phyloP scores from a whole-genome alignment of 805 yeast genomes.

The Pichia californica region DNA sequence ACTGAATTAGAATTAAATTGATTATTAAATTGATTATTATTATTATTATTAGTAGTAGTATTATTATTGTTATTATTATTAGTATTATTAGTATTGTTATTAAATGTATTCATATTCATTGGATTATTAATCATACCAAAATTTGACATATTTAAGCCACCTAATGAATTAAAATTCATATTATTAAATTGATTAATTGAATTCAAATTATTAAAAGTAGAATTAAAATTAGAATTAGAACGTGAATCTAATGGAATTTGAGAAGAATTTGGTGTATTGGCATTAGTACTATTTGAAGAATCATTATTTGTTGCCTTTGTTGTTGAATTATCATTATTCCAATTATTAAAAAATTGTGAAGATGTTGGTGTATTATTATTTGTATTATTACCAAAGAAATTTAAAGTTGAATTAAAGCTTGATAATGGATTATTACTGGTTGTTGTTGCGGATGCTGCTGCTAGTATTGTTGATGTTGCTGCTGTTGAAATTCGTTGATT shows the following conservation, averaged over 20 bases:
- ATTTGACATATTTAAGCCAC: not conserved
- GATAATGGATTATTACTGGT: too few relatives aligned
- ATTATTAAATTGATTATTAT: too few relatives aligned
- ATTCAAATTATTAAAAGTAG: not conserved
- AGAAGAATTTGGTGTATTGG: not conserved
- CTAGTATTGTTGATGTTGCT: too few relatives aligned
- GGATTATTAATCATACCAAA: not conserved
- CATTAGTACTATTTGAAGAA: not conserved
- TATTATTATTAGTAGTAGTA: not conserved
- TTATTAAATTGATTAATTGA: not conserved
- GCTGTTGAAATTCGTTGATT: constrained; percentile 4
- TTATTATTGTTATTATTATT: not conserved
- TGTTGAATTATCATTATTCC: not conserved
- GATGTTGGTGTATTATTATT: constrained; percentile 3
- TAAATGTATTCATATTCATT: not conserved
- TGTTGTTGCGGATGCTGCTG: too few relatives aligned
- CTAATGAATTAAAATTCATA: not conserved
- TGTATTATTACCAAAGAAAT: constrained; percentile 11
- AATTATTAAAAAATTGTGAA: constrained; percentile 2
- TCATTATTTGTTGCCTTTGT: not conserved
- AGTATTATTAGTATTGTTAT: too few relatives aligned
- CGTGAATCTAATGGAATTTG: constrained; percentile 5
- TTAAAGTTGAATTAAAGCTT: constrained; percentile 13
- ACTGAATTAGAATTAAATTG: too few relatives aligned
- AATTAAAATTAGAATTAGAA: constrained; percentile 7